These are phyloP conservation scores for Aurifilum marmelostoma DNA, from an alignment of 2,329 filamentous ascomycete genomes.

Conservation along the genomic window DNA sequence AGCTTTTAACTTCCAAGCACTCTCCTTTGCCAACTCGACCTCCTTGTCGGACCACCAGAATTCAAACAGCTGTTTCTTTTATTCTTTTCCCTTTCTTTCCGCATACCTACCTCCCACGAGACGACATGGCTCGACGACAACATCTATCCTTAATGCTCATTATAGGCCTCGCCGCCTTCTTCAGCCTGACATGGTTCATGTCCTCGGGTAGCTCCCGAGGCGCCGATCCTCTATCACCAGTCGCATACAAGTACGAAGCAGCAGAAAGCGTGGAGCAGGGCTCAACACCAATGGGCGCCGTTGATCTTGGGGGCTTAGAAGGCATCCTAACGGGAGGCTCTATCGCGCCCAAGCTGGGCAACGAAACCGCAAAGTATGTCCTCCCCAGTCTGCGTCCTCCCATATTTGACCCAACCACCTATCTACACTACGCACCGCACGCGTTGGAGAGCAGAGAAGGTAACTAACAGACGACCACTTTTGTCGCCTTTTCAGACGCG, in stretches of 20 bases:
- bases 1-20: not conserved
- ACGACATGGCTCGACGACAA: conserved; percentile 54
- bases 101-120: not conserved
- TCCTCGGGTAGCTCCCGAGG: conserved; percentile 39
- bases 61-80: not conserved
- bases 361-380: conserved; percentile 74
- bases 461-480: not conserved
- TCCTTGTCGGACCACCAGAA: not conserved
- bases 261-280: conserved; percentile 28
- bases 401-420: conserved; percentile 2
- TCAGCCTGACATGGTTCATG: conserved; percentile 62
- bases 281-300: conserved; percentile 23
- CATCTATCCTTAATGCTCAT: conserved; percentile 58
- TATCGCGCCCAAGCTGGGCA: conserved; percentile 81
- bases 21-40: not conserved
- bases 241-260: conserved; percentile 35
- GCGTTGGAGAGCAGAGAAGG: no score
- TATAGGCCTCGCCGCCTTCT: conserved; percentile 57
- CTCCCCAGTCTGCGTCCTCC: not conserved
- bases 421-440: not conserved
- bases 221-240: conserved; percentile 30
- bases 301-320: conserved; percentile 47
- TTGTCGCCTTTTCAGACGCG: conserved; percentile 54
- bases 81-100: no score
- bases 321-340: conserved; percentile 66